Conservation (phyloP, 164 flowering plant species). For the Annona squamosa region DNA sequence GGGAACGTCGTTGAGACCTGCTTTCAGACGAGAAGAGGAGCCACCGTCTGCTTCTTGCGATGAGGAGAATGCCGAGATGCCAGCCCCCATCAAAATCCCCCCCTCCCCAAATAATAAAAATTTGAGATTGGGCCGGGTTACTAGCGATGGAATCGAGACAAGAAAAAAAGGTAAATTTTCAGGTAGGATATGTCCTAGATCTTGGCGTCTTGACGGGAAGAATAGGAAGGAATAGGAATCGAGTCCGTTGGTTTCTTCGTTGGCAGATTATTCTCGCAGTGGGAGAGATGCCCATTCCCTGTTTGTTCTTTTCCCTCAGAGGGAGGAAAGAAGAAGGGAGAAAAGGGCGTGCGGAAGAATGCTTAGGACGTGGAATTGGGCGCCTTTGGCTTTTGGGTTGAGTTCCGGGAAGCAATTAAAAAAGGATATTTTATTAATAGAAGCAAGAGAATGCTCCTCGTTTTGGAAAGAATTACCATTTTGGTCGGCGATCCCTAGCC, state of each 20-base stretch:
- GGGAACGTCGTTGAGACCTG: conserved; percentile 70
- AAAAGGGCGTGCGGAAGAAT: no score
- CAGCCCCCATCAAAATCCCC: conserved; percentile 36
- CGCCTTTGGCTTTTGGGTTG: background rate
- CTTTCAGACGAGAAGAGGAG: background rate
- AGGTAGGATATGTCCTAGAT: background rate
- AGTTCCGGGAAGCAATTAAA: background rate
- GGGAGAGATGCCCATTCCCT: conserved; percentile 5
- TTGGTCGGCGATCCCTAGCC: background rate
- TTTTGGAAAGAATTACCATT: background rate
- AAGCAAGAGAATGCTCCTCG: background rate
- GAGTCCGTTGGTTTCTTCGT: background rate
- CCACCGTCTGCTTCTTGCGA: background rate
- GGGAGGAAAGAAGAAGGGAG: background rate
- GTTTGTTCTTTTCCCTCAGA: background rate
- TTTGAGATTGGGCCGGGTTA: background rate
- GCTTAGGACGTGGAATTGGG: no score
- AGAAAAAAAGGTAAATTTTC: no score
- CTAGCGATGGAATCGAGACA: background rate
- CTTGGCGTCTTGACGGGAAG: background rate
- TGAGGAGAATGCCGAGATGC: conserved; percentile 18
- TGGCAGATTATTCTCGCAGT: background rate
- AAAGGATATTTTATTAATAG: background rate
- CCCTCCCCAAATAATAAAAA: background rate
- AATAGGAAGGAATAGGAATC: background rate